These are phyloP conservation scores for Arachis hypogaea DNA, from an alignment of 306 rosid genomes.

Conservation along the genomic window DNA sequence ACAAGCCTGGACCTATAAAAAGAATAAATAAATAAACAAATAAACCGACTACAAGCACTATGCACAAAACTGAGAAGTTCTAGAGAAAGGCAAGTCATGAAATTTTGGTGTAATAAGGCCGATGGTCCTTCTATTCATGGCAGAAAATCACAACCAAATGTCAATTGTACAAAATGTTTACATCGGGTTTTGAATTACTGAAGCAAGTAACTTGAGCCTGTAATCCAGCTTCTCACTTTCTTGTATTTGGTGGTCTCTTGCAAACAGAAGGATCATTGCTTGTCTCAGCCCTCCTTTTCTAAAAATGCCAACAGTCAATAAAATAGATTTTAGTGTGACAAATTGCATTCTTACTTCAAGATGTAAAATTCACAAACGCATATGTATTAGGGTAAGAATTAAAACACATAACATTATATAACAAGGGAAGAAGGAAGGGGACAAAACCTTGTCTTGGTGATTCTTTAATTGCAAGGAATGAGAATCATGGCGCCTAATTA, in stretches of 20 bases:
- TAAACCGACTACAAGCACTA: too few species aligned
- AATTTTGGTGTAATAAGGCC: neutral
- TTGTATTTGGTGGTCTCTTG: constrained; percentile 31
- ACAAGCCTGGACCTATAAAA: neutral
- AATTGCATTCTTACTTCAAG: constrained; percentile 8
- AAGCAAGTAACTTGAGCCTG: neutral
- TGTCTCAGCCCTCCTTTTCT: constrained; percentile 44
- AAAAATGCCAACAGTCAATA: constrained; percentile 2
- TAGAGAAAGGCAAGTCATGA: neutral
- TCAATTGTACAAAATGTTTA: constrained; percentile 23
- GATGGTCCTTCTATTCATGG: neutral
- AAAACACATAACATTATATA: neutral
- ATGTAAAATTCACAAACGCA: neutral
- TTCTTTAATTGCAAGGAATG: constrained; percentile 31
- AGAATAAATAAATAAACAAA: too few species aligned
- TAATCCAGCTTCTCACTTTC: constrained; percentile 5
- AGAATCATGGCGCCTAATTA: constrained; percentile 19
- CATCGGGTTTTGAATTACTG: constrained; percentile 11
- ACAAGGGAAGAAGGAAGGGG: constrained; percentile 4
- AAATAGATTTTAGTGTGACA: constrained; percentile 4
- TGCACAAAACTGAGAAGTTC: neutral
- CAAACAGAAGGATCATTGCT: constrained; percentile 38
- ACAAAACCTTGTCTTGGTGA: constrained; percentile 43
- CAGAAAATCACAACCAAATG: constrained; percentile 22
- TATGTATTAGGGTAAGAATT: neutral